Evolutionary conservation across 352 stramenopile genomes (phyloP), one percentile per base, ranked within the genome.

Genomic region (Pythium monospermum): DNA sequence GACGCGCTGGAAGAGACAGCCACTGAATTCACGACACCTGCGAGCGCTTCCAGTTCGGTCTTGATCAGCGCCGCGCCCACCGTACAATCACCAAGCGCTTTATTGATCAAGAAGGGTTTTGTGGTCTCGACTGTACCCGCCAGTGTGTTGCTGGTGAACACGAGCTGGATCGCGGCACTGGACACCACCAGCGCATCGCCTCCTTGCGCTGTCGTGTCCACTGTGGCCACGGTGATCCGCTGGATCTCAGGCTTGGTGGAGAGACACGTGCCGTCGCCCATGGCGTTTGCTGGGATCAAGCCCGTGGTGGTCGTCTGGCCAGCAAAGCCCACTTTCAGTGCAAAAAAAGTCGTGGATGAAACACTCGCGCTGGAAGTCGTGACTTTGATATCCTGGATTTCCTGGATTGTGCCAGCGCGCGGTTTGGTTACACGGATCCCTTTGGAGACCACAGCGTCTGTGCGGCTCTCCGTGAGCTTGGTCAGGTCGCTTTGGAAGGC

Each of bases 111-210:
- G 21, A 98, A 97, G 1, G 66, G 62, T 0, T 68, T 75, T 7
- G 91, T 97, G 11, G 70, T 84, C 32, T 75, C 68, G 10, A 69
- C 80, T 23, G 49, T 69, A 25, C 38, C 68, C 0, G 45, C 79
- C 41, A 74, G 60, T 16, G 57, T 77, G 39, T 84, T 88, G 51
- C 72, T 83, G 10, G 71, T 91, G 61, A 96, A 98, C 1, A 87
- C 54, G 10, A 98, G 72, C 45, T 93, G 78, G 58, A 98, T 97
- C 0, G 69, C 71, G 0, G 89, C 88, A 10, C 68, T 71, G 3
- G 79, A 64, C 1, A 91, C 97, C 30, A 98, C 92, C 27, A 94
- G 64, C 18, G 77, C 69, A 49, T 98, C 91, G 19, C 94, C 92
- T 15, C 94, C 92, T 2, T 71, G 59, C 1, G 69, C 74, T 0